Percentiles rank a stretch among this genome's conserved stretches.
phyloP scores from a whole-genome alignment of 495 filamentous ascomycete species.

The Wilcoxina mikolae region DNA sequence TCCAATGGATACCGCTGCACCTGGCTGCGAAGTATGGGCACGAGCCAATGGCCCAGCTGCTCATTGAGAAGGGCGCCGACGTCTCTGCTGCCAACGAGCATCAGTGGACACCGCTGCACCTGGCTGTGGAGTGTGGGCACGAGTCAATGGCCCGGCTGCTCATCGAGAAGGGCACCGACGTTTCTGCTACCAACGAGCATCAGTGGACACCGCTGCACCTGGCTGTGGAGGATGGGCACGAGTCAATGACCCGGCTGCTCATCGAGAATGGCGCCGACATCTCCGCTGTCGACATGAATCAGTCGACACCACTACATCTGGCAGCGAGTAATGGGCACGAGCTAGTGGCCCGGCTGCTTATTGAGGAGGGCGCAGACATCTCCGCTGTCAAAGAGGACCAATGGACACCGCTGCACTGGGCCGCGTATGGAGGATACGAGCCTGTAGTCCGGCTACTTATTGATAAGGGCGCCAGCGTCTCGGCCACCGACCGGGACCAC shows the following conservation, averaged over 20 bases:
- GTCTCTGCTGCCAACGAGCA: not conserved
- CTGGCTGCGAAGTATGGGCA: not conserved
- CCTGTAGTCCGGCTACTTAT: not conserved
- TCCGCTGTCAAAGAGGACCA: not conserved
- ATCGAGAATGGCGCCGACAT: not conserved
- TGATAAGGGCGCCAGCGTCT: not conserved
- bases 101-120: not conserved
- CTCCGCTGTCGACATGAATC: too few species aligned
- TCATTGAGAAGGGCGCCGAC: not conserved
- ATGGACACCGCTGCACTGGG: not conserved
- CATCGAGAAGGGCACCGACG: not conserved
- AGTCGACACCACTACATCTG: not conserved
- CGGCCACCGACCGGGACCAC: not conserved
- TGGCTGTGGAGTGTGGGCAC: not conserved
- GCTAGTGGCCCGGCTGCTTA: not conserved
- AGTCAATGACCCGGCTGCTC: too few species aligned
- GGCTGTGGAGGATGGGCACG: not conserved
- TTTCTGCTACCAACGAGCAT: not conserved
- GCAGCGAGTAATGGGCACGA: not conserved
- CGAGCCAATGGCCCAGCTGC: not conserved
- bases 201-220: not conserved
- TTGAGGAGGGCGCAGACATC: conserved; percentile 1
- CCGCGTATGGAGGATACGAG: not conserved
- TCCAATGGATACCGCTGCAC: not conserved
- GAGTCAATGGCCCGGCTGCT: not conserved